A percentile compares a stretch with the other conserved stretches of the same genome.
Conservation (phyloP, 768 basidiomycete species). For the Dacryopinax primogenitus region DNA sequence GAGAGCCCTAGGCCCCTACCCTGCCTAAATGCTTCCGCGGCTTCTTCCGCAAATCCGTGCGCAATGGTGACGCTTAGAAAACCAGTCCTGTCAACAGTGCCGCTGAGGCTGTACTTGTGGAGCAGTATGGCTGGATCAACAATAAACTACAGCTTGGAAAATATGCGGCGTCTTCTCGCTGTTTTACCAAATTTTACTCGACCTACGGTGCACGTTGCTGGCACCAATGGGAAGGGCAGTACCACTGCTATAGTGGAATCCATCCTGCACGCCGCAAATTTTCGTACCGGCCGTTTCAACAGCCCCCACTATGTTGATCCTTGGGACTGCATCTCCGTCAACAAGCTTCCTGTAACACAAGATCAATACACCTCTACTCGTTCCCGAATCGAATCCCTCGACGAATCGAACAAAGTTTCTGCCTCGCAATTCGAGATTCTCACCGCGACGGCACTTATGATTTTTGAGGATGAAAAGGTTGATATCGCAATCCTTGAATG, state of each 20-base stretch:
- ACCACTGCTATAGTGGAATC: slow-evolving; percentile 73
- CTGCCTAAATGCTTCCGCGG: too few species aligned
- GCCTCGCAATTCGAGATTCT: slow-evolving; percentile 75
- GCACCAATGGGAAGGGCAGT: slow-evolving; percentile 96
- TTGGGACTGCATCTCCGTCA: slow-evolving; percentile 62
- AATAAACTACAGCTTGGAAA: slow-evolving; percentile 31
- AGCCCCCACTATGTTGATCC: slow-evolving; percentile 77
- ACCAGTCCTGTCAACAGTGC: background rate
- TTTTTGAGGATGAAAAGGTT: slow-evolving; percentile 57
- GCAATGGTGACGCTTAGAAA: too few species aligned
- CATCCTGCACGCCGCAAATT: slow-evolving; percentile 44
- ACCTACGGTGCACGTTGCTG: slow-evolving; percentile 82
- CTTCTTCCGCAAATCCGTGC: background rate
- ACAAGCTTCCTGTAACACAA: slow-evolving; percentile 40
- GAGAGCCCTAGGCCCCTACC: too few species aligned
- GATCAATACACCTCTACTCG: slow-evolving; percentile 38
- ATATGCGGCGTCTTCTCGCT: slow-evolving; percentile 41
- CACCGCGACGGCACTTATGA: slow-evolving; percentile 61
- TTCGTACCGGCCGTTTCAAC: slow-evolving; percentile 75
- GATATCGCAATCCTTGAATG: slow-evolving; percentile 85
- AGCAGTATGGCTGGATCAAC: background rate
- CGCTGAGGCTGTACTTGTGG: background rate
- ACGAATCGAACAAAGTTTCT: slow-evolving; percentile 33
- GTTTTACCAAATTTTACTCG: slow-evolving; percentile 51
- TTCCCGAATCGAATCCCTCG: slow-evolving; percentile 36